phyloP scores from a whole-genome alignment of 148 eudicot species.

The Nyssa sinensis region DNA sequence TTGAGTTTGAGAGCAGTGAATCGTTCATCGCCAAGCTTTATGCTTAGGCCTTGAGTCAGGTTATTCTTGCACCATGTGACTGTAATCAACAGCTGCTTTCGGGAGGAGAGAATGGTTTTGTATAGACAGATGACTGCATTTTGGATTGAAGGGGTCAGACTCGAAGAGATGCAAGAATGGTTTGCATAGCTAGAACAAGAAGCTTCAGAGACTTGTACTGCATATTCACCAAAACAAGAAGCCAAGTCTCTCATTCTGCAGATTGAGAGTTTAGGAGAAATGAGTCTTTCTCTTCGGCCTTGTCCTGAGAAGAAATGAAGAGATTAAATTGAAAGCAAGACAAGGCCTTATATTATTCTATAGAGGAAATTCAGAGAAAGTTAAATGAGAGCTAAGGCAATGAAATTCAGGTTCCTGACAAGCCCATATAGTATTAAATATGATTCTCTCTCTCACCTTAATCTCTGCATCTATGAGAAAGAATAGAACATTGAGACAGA shows the following conservation, averaged over 20 bases:
- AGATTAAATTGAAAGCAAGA: not conserved
- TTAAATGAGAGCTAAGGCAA: constrained; percentile 14
- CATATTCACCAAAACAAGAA: constrained; percentile 67
- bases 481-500: constrained; percentile 15
- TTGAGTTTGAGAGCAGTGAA: constrained; percentile 48
- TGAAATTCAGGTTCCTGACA: constrained; percentile 36
- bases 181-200: constrained; percentile 50
- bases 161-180: constrained; percentile 32
- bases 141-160: constrained; percentile 48
- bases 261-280: constrained; percentile 11
- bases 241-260: constrained; percentile 58
- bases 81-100: constrained; percentile 39
- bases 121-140: constrained; percentile 52
- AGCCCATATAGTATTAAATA: constrained; percentile 14
- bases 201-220: constrained; percentile 60
- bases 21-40: constrained; percentile 40
- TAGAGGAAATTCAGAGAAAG: too few relatives aligned
- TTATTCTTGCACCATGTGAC: constrained; percentile 60
- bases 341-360: too few relatives aligned
- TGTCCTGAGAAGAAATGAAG: not conserved
- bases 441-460: constrained; percentile 23
- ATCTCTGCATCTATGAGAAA: constrained; percentile 3
- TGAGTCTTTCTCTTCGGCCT: not conserved
- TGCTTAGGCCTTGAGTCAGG: constrained; percentile 55
- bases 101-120: constrained; percentile 38